A percentile compares a stretch with the other conserved stretches of the same genome.
Evolutionary conservation across 1,284 basidiomycete genomes (phyloP).

Genomic region (Ganoderma boninense): DNA sequence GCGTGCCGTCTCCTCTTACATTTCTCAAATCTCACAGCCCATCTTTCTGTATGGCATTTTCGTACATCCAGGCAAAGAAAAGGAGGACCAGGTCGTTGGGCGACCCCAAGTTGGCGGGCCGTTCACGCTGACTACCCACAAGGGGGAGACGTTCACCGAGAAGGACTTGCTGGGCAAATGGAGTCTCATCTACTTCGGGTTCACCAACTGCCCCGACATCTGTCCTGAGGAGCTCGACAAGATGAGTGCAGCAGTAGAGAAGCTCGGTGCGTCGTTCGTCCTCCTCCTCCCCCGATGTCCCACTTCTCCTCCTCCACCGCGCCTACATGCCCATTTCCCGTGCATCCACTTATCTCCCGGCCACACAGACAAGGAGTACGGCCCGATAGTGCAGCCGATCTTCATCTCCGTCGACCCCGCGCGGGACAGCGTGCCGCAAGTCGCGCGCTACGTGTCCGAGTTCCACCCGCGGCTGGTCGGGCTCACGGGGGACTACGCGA

Average conservation of each 20-base stretch:
- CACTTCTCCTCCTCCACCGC: neutral
- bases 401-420: constrained; percentile 98
- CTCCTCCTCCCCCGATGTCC: neutral
- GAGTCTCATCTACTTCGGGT: constrained; percentile 96
- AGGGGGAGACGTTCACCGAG: constrained; percentile 81
- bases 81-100: constrained; percentile 63
- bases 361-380: constrained; percentile 72
- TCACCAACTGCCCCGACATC: constrained; percentile 98
- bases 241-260: constrained; percentile 85
- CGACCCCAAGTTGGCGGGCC: constrained; percentile 90
- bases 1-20: constrained; percentile 22
- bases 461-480: constrained; percentile 94
- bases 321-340: neutral
- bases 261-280: constrained; percentile 63
- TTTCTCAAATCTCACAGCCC: neutral
- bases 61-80: constrained; percentile 65
- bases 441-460: constrained; percentile 73
- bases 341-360: no score
- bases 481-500: constrained; percentile 88
- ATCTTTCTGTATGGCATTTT: neutral
- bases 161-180: constrained; percentile 87
- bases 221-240: constrained; percentile 99
- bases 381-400: constrained; percentile 78
- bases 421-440: constrained; percentile 77
- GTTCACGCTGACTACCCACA: constrained; percentile 79